Evolutionary conservation across 306 rosid species (phyloP).

Genomic region (Clitoria ternatea): DNA sequence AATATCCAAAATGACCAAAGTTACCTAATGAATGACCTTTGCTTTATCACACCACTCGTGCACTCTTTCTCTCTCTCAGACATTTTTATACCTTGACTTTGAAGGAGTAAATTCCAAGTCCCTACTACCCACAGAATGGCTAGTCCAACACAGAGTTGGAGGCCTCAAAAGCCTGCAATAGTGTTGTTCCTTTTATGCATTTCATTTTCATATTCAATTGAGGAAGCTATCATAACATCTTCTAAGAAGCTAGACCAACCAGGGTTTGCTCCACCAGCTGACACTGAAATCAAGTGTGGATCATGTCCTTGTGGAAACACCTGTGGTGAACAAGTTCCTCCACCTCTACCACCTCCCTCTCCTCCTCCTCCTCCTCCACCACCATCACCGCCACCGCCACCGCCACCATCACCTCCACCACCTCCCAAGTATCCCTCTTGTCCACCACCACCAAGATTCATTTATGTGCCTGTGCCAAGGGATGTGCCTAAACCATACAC

Average conservation of each 20-base stretch:
- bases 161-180: slow-evolving; percentile 11
- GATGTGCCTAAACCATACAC: slow-evolving; percentile 35
- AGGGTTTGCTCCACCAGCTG: slow-evolving; percentile 12
- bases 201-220: slow-evolving; percentile 21
- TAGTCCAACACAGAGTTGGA: slow-evolving; percentile 26
- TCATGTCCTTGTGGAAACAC: slow-evolving; percentile 70
- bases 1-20: slow-evolving; percentile 25
- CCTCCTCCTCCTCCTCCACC: slow-evolving; percentile 21
- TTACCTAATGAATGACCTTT: slow-evolving; percentile 32
- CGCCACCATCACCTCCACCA: slow-evolving; percentile 20
- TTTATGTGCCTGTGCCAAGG: slow-evolving; percentile 66
- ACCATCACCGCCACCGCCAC: background rate
- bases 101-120: slow-evolving; percentile 5
- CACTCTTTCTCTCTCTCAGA: slow-evolving; percentile 8
- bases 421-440: slow-evolving; percentile 26
- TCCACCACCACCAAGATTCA: slow-evolving; percentile 51
- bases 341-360: slow-evolving; percentile 24
- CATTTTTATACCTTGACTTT: slow-evolving; percentile 13
- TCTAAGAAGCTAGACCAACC: slow-evolving; percentile 34
- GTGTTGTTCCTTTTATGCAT: slow-evolving; percentile 26
- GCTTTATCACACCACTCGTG: slow-evolving; percentile 9
- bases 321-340: slow-evolving; percentile 45
- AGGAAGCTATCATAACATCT: slow-evolving; percentile 22
- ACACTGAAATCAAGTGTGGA: slow-evolving; percentile 68
- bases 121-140: slow-evolving; percentile 29